Conservation (phyloP, 352 stramenopile species). For the Pythium aquatile region DNA sequence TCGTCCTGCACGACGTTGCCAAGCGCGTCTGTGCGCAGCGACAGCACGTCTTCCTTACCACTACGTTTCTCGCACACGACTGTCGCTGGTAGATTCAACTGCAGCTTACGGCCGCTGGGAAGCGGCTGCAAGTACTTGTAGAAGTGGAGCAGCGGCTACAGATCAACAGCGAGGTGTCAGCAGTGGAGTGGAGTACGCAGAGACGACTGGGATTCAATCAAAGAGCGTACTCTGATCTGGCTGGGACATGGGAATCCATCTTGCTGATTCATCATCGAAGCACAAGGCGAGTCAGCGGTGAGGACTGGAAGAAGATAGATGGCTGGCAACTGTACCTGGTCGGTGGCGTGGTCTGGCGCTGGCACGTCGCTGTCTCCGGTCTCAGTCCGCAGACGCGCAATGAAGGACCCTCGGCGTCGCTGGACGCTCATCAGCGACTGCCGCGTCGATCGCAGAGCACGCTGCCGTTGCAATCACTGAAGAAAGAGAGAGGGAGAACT, state of each 20-base stretch:
- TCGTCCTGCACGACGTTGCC: conserved; percentile 53
- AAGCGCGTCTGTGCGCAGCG: conserved; percentile 46
- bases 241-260: conserved; percentile 33
- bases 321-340: background rate
- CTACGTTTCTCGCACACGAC: conserved; percentile 58
- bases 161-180: background rate
- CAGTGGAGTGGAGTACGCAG: background rate
- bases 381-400: conserved; percentile 44
- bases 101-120: conserved; percentile 39
- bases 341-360: background rate
- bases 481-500: no score
- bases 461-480: no score
- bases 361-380: conserved; percentile 20
- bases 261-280: background rate
- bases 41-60: conserved; percentile 54
- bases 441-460: background rate
- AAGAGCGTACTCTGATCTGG: conserved; percentile 33
- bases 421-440: conserved; percentile 1
- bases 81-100: conserved; percentile 58
- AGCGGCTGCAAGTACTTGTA: conserved; percentile 84
- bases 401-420: conserved; percentile 39
- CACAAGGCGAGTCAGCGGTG: background rate
- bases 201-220: background rate
- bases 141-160: conserved; percentile 66
- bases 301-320: no score